Base-by-base conservation (phyloP, 208 protist species). In the Wallacemonas sp. region DNA sequence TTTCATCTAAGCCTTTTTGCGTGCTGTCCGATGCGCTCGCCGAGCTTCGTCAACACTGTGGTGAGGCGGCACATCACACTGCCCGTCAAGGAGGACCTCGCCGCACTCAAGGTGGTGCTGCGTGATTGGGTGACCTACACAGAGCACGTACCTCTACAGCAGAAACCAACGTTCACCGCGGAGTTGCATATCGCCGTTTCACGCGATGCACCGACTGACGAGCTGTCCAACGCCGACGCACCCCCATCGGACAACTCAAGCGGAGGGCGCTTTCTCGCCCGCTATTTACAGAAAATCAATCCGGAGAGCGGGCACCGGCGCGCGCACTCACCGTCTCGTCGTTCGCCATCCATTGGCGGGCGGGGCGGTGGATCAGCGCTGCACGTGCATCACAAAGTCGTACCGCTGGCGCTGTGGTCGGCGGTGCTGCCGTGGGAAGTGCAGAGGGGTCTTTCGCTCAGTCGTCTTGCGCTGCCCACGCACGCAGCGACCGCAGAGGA, bases 351-450 rank as follows among this genome's bases (percentile, higher is more conserved):
- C 30, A 6, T 38, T 37, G 10, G 19, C 41, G 4, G 6, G 2
- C 26, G 2, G 41, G 37, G 32, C 13, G 1, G 12, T 24, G 13
- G 46, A 12, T 22, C n/a, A n/a, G 26, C 9, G 24, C 12, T 60
- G 22, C 64, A 50, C 17, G 45, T 68, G 0, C 65, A 79, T 44
- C 66, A 37, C 21, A 68, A 74, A 30, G 42, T 52, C 5, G 68
- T 95, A 34, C 86, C 85, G 15, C 64, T 95, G 64, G 66, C 63
- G 13, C 66, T 95, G 48, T 95, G 85, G 83, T 86, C 89, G 9
- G 75, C 89, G 17, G 69, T 95, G 61, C 76, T 95, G 59, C 89
- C 89, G 10, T 95, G 89, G 86, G 85, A 95, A 66, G 81, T 91
- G 73, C 85, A 92, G 63, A 81, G 86, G 3, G 89, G 89, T 10